Evolutionary conservation across 192 early-diverging fungal species (phyloP).

Genomic region (Endogone sp.): DNA sequence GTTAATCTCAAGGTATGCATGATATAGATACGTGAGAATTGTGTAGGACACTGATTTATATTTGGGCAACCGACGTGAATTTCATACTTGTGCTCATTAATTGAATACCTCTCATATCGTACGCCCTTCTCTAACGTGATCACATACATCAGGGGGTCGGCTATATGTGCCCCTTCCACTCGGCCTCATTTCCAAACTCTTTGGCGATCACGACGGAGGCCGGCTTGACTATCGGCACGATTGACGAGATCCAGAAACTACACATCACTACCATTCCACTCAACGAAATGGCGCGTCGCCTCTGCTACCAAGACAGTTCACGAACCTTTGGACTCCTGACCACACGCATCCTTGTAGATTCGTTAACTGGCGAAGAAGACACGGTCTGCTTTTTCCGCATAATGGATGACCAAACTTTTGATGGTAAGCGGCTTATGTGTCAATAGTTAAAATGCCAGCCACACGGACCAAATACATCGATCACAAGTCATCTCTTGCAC

Average conservation of each 20-base stretch:
- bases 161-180: conserved; percentile 63
- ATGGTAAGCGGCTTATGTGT: conserved; percentile 45
- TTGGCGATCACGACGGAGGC: conserved; percentile 63
- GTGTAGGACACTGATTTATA: not conserved
- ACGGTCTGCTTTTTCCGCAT: conserved; percentile 17
- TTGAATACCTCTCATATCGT: not conserved
- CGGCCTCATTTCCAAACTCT: conserved; percentile 39
- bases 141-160: conserved; percentile 46
- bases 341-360: conserved; percentile 24
- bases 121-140: too few relatives aligned
- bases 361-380: conserved; percentile 15
- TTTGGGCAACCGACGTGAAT: not conserved
- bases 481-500: too few relatives aligned
- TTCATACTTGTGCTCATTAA: conserved; percentile 1
- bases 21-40: too few relatives aligned
- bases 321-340: conserved; percentile 66
- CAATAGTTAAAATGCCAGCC: too few relatives aligned
- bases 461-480: not conserved
- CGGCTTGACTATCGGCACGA: conserved; percentile 63
- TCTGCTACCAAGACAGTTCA: conserved; percentile 53
- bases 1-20: conserved; percentile 71
- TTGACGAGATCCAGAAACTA: conserved; percentile 82
- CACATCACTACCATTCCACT: conserved; percentile 71
- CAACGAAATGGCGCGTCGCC: conserved; percentile 64
- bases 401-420: conserved; percentile 70